phyloP scores from a whole-genome alignment of 148 eudicot species.

The Nyssa sinensis region DNA sequence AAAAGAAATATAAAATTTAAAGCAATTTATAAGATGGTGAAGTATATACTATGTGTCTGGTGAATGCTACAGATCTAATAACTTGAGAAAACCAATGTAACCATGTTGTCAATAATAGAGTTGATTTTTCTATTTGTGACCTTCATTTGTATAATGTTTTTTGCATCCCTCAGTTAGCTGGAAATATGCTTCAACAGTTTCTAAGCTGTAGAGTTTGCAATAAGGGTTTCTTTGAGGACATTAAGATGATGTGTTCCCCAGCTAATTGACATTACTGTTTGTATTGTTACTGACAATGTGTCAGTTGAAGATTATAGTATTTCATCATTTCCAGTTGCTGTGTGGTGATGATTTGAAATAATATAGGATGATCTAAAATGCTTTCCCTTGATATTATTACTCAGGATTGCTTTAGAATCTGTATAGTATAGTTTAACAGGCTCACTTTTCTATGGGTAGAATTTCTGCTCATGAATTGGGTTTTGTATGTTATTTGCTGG shows the following conservation, averaged over 20 bases:
- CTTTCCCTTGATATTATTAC: not conserved
- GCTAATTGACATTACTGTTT: not conserved
- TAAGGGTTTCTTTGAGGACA: not conserved
- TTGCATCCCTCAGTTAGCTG: not conserved
- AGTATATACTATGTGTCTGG: not conserved
- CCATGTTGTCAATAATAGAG: not conserved
- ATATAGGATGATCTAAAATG: not conserved
- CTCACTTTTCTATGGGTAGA: not conserved
- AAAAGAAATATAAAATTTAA: not conserved
- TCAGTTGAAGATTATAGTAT: conserved; percentile 2
- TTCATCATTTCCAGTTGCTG: not conserved
- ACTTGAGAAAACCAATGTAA: not conserved
- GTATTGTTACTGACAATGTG: not conserved
- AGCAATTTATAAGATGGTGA: not conserved
- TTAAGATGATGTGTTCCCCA: not conserved
- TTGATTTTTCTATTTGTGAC: too few relatives aligned
- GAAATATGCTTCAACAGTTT: not conserved
- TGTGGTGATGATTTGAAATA: not conserved
- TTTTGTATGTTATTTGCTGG: not conserved
- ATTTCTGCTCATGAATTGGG: not conserved
- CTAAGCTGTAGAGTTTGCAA: not conserved
- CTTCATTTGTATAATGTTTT: too few relatives aligned
- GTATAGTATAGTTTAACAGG: not conserved
- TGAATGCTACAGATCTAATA: not conserved
- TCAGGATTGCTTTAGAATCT: not conserved